These are phyloP conservation scores for Podosphaera xanthii DNA, from an alignment of 2,329 filamentous ascomycete species.

Conservation along the genomic window DNA sequence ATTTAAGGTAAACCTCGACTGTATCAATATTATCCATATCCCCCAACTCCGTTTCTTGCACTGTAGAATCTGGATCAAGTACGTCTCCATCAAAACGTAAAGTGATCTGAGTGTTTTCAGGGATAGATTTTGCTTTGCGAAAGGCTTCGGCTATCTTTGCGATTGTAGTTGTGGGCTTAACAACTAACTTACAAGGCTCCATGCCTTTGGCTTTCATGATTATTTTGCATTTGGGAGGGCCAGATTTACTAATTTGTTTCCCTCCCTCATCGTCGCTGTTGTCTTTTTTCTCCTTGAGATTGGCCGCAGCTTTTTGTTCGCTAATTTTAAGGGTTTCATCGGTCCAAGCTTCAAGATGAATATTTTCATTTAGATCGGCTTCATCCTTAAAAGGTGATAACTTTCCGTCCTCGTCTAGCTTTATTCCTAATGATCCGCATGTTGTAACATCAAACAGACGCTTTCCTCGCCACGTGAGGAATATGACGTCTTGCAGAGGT, in stretches of 20 bases:
- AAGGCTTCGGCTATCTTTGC: slow-evolving; percentile 40
- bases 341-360: slow-evolving; percentile 64
- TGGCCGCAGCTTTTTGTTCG: slow-evolving; percentile 5
- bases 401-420: slow-evolving; percentile 18
- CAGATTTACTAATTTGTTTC: slow-evolving; percentile 9
- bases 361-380: slow-evolving; percentile 27
- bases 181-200: slow-evolving; percentile 27
- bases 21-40: slow-evolving; percentile 53
- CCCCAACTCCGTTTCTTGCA: slow-evolving; percentile 47
- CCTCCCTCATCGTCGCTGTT: slow-evolving; percentile 10
- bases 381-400: slow-evolving; percentile 17
- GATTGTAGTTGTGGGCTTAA: slow-evolving; percentile 32
- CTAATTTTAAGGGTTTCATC: slow-evolving; percentile 30
- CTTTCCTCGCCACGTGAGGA: slow-evolving; percentile 58
- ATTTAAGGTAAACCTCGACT: slow-evolving; percentile 36
- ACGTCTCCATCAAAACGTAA: slow-evolving; percentile 57
- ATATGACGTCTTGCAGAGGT: slow-evolving; percentile 29
- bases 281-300: slow-evolving; percentile 2
- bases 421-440: slow-evolving; percentile 42
- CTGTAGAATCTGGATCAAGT: slow-evolving; percentile 33
- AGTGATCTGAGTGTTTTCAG: slow-evolving; percentile 28
- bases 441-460: slow-evolving; percentile 57
- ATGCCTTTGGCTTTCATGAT: slow-evolving; percentile 29
- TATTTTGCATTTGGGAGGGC: slow-evolving; percentile 22
- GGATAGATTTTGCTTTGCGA: slow-evolving; percentile 28